A percentile compares a stretch with the other conserved stretches of the same genome.
These are phyloP conservation scores for Geotrichum siamense DNA, from an alignment of 1,139 yeast genomes.

Conservation along the genomic window DNA sequence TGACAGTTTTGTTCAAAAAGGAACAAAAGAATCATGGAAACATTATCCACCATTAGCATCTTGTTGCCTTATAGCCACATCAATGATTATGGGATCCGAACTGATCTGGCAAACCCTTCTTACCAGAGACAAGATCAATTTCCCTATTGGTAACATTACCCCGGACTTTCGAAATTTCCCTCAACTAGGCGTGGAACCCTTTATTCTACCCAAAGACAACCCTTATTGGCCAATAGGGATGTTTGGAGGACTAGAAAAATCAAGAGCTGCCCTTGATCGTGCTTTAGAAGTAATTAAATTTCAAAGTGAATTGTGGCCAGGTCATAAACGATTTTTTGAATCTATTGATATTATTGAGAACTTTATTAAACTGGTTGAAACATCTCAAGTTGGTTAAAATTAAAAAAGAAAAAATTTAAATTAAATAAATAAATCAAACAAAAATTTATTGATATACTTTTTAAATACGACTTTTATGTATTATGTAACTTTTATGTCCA, in stretches of 20 bases:
- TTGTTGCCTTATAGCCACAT: neutral
- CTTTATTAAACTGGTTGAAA: neutral
- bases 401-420: too few relatives aligned
- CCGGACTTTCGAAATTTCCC: neutral
- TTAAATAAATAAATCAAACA: too few relatives aligned
- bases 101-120: neutral
- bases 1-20: neutral
- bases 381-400: too few relatives aligned
- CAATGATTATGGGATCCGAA: conserved; percentile 6
- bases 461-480: too few relatives aligned
- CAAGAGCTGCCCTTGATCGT: neutral
- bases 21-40: neutral
- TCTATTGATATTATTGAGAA: neutral
- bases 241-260: neutral
- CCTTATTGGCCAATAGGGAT: conserved; percentile 1
- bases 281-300: neutral
- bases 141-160: neutral
- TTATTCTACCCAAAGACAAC: neutral
- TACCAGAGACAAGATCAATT: neutral
- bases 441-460: too few relatives aligned
- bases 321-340: neutral
- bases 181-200: neutral
- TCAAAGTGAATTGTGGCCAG: conserved; percentile 1
- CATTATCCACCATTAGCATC: conserved; percentile 6
- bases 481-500: too few relatives aligned